Evolutionary conservation across 768 basidiomycete genomes (phyloP).

Genomic region (Collybiopsis luxurians): DNA sequence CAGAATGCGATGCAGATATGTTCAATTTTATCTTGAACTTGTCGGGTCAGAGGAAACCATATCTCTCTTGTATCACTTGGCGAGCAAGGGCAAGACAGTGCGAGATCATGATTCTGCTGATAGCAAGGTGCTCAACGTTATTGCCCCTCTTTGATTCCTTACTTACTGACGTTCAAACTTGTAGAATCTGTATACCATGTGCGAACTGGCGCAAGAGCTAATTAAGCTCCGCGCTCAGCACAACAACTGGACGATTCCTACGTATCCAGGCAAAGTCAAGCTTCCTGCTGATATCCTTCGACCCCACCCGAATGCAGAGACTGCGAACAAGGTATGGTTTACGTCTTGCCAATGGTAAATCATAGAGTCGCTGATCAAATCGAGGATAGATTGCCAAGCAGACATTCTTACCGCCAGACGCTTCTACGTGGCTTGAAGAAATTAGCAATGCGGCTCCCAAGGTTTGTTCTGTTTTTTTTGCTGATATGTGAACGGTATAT

Average conservation of each 20-base stretch:
- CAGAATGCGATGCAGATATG: slow-evolving; percentile 53
- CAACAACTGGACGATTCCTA: slow-evolving; percentile 73
- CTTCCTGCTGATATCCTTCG: slow-evolving; percentile 83
- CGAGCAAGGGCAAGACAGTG: slow-evolving; percentile 82
- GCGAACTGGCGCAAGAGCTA: slow-evolving; percentile 87
- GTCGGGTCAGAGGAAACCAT: slow-evolving; percentile 81
- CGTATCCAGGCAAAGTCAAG: slow-evolving; percentile 77
- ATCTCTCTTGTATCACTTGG: slow-evolving; percentile 78
- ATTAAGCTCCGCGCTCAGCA: slow-evolving; percentile 69
- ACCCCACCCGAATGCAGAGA: slow-evolving; percentile 62
- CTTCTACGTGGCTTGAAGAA: slow-evolving; percentile 55
- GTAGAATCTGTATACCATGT: slow-evolving; percentile 84
- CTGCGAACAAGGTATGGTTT: slow-evolving; percentile 53
- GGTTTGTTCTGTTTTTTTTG: slow-evolving; percentile 16
- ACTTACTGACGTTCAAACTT: background rate
- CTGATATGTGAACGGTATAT: background rate
- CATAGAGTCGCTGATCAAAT: background rate
- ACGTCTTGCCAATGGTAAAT: background rate
- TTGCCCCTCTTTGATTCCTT: background rate
- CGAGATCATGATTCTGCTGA: slow-evolving; percentile 69
- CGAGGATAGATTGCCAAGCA: slow-evolving; percentile 58
- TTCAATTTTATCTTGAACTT: slow-evolving; percentile 83
- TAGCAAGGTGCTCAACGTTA: slow-evolving; percentile 49
- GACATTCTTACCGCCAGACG: slow-evolving; percentile 63
- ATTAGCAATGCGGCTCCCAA: slow-evolving; percentile 37